These are phyloP conservation scores for Metschnikowia colocasiae DNA, from an alignment of 805 yeast genomes.

Conservation along the genomic window DNA sequence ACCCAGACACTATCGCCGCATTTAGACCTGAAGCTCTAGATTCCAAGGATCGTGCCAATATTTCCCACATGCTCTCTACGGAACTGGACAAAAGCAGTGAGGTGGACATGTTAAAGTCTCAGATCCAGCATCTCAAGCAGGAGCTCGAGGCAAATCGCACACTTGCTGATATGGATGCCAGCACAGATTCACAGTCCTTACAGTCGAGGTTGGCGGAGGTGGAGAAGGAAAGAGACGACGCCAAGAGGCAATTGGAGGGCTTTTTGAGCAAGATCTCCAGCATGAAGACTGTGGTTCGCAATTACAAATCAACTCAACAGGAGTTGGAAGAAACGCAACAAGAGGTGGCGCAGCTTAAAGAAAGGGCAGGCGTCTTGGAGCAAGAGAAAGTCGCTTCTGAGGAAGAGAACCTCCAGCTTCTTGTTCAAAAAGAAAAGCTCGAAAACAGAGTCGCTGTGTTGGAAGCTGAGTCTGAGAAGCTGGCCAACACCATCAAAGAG, in stretches of 20 bases:
- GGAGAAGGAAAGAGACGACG: slow-evolving; percentile 48
- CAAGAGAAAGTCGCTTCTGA: slow-evolving; percentile 13
- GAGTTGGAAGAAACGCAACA: slow-evolving; percentile 46
- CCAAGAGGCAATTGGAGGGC: slow-evolving; percentile 58
- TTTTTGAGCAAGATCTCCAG: slow-evolving; percentile 61
- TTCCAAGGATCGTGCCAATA: background rate
- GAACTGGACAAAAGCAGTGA: background rate
- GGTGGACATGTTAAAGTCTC: background rate
- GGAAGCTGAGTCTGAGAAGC: slow-evolving; percentile 13
- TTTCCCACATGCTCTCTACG: background rate
- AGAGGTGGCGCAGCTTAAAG: slow-evolving; percentile 8
- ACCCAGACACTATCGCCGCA: background rate
- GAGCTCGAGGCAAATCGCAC: slow-evolving; percentile 5
- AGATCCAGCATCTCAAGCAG: slow-evolving; percentile 3
- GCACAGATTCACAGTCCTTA: background rate
- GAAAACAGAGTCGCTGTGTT: slow-evolving; percentile 37
- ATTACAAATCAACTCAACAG: slow-evolving; percentile 67
- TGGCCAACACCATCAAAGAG: slow-evolving; percentile 17
- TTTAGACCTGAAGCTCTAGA: background rate
- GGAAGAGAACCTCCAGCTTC: slow-evolving; percentile 4
- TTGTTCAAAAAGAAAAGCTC: slow-evolving; percentile 41
- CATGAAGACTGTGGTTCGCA: slow-evolving; percentile 67
- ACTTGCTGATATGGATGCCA: background rate
- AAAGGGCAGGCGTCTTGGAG: slow-evolving; percentile 33
- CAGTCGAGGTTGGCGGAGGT: slow-evolving; percentile 12